phyloP scores from a whole-genome alignment of 306 rosid species.

The Dryas drummondii region DNA sequence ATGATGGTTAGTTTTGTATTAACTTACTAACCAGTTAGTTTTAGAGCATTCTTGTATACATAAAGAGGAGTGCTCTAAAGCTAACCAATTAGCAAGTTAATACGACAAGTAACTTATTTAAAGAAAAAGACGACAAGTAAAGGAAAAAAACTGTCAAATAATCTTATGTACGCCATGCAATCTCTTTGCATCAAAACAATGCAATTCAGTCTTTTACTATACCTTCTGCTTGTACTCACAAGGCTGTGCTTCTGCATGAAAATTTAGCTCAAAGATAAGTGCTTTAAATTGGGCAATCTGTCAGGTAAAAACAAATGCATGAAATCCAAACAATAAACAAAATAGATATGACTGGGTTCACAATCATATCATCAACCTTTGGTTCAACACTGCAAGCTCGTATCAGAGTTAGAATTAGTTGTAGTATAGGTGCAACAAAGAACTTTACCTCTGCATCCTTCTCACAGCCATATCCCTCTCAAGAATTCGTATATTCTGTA shows the following conservation, averaged over 20 bases:
- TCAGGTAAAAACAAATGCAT: slow-evolving; percentile 14
- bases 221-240: slow-evolving; percentile 86
- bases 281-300: slow-evolving; percentile 70
- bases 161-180: neutral
- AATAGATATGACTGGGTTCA: neutral
- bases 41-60: too few relatives aligned
- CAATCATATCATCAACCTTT: neutral
- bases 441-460: slow-evolving; percentile 71
- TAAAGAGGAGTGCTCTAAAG: too few relatives aligned
- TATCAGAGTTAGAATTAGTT: slow-evolving; percentile 4
- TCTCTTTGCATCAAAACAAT: neutral
- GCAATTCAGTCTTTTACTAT: slow-evolving; percentile 17
- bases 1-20: too few relatives aligned
- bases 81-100: too few relatives aligned
- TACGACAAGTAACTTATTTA: too few relatives aligned
- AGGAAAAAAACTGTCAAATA: neutral
- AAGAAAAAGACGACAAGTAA: neutral
- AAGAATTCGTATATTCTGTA: slow-evolving; percentile 40
- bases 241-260: slow-evolving; percentile 97
- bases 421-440: slow-evolving; percentile 6
- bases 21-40: too few relatives aligned
- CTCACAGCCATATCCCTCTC: slow-evolving; percentile 60
- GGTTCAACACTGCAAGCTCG: slow-evolving; percentile 15
- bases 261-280: slow-evolving; percentile 78
- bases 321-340: slow-evolving; percentile 5